These are phyloP conservation scores for Quillaja saponaria DNA, from an alignment of 306 rosid species.

Conservation along the genomic window DNA sequence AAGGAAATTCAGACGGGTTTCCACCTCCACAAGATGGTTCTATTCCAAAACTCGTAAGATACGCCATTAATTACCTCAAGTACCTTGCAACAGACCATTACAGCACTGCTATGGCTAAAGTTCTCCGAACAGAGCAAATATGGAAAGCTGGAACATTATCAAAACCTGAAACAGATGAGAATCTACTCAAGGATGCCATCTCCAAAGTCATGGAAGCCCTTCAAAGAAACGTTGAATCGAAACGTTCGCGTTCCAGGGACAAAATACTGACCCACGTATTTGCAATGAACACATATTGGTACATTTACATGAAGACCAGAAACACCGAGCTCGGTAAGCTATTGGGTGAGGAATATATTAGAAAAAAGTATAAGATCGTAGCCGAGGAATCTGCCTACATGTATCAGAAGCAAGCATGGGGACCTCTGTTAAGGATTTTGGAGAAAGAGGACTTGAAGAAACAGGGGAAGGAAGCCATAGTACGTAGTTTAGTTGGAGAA, in stretches of 20 bases:
- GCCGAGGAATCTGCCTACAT: conserved; percentile 80
- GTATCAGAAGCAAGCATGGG: conserved; percentile 81
- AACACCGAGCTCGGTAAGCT: conserved; percentile 74
- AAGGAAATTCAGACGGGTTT: conserved; percentile 63
- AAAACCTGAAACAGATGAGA: conserved; percentile 43
- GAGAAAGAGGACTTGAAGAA: conserved; percentile 46
- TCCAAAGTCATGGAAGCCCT: conserved; percentile 77
- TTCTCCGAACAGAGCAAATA: conserved; percentile 64
- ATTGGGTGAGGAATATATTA: conserved; percentile 63
- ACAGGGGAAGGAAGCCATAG: conserved; percentile 46
- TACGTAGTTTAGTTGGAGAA: conserved; percentile 29
- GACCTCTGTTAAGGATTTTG: conserved; percentile 47
- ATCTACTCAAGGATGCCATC: conserved; percentile 53
- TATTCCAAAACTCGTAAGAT: conserved; percentile 73
- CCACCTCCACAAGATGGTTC: conserved; percentile 79
- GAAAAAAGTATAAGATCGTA: conserved; percentile 48
- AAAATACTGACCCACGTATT: conserved; percentile 51
- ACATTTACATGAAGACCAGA: conserved; percentile 78
- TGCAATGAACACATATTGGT: conserved; percentile 85
- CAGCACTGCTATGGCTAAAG: conserved; percentile 57
- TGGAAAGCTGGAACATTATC: conserved; percentile 63
- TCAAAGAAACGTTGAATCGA: conserved; percentile 69
- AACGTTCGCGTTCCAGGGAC: conserved; percentile 56
- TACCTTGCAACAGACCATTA: conserved; percentile 60
- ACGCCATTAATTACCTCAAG: conserved; percentile 76